A percentile compares a stretch with the other conserved stretches of the same genome.
phyloP scores from a whole-genome alignment of 176 grass and related monocot species.

The Zea luxurians region DNA sequence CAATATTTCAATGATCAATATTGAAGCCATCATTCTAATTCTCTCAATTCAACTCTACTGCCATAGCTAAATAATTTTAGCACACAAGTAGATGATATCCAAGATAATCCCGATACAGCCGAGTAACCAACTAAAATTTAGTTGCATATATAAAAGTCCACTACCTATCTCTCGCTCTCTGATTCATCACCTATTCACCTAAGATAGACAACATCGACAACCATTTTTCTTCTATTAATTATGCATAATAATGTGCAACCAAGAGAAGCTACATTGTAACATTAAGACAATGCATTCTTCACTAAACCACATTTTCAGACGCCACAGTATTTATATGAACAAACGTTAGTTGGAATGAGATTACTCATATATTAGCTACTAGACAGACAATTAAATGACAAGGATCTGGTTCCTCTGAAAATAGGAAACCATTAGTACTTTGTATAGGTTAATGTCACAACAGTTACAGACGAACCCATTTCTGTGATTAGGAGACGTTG shows the following conservation, averaged over 20 bases:
- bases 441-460: background rate
- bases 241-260: background rate
- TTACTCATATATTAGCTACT: background rate
- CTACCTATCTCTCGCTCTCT: background rate
- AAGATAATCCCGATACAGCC: background rate
- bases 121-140: background rate
- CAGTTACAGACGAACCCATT: constrained; percentile 1
- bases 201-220: background rate
- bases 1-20: background rate
- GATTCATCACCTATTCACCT: background rate
- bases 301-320: background rate
- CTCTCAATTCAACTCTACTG: background rate
- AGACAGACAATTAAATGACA: background rate
- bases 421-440: background rate
- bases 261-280: background rate
- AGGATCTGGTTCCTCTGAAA: background rate
- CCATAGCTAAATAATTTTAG: background rate
- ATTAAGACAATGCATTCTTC: background rate
- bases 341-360: background rate
- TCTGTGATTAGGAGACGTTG: too few species aligned
- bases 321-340: background rate
- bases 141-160: background rate
- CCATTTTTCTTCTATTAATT: background rate
- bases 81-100: background rate
- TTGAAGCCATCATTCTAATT: background rate